Conservation (phyloP, 139 green algal genomes). For the Auxenochlorella pyrenoidosa region DNA sequence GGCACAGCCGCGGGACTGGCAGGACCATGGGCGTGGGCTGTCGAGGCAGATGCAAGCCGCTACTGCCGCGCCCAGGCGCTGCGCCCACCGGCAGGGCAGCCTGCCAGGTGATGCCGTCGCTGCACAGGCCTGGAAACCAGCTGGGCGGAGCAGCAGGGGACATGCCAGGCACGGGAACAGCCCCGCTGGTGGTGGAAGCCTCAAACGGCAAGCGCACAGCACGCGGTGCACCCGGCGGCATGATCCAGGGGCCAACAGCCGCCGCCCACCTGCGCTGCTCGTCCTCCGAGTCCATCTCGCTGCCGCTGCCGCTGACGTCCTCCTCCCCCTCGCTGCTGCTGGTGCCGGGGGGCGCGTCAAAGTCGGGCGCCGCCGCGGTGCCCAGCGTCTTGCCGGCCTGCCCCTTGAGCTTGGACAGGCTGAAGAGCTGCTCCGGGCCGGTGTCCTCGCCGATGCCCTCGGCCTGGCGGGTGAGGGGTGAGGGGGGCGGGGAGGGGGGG, state of each 20-base stretch:
- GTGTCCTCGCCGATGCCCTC: conserved; percentile 62
- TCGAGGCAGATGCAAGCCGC: no score
- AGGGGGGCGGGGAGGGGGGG: background rate
- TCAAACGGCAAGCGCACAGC: no score
- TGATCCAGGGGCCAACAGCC: no score
- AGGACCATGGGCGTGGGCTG: no score
- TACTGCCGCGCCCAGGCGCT: no score
- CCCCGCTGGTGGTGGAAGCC: no score
- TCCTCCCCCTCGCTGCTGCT: conserved; percentile 35
- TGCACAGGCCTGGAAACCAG: no score
- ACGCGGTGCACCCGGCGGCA: no score
- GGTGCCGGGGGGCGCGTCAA: conserved; percentile 12
- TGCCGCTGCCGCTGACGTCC: conserved; percentile 37
- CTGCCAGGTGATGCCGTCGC: no score
- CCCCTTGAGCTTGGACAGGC: conserved; percentile 39
- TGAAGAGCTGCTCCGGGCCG: conserved; percentile 58
- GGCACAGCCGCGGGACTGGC: conserved; percentile 57
- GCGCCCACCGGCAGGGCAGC: no score
- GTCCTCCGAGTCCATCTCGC: conserved; percentile 61
- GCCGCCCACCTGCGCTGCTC: conserved; percentile 36
- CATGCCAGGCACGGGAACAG: no score
- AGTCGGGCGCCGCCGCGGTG: conserved; percentile 22
- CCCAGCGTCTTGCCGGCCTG: conserved; percentile 9
- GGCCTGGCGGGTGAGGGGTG: background rate
- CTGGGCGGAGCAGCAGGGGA: no score